Evolutionary conservation across 768 basidiomycete species (phyloP).

Genomic region (Phaeotremella fagi): DNA sequence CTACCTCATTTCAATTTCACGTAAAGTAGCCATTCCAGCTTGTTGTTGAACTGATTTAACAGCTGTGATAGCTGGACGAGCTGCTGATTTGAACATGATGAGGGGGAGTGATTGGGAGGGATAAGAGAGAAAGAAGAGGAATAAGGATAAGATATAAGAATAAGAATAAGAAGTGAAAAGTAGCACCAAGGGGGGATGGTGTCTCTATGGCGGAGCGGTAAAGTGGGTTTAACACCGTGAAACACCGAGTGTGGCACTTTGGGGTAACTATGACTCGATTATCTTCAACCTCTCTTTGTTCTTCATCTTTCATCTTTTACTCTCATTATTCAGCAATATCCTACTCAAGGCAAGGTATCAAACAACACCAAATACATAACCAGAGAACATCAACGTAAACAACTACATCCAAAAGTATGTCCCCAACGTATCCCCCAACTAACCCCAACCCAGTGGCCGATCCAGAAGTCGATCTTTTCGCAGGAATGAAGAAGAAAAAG

Average conservation of each 20-base stretch:
- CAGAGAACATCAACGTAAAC: too few species aligned
- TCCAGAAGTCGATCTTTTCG: conserved; percentile 50
- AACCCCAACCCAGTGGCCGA: conserved; percentile 36
- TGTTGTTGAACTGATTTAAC: conserved; percentile 26
- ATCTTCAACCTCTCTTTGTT: not conserved
- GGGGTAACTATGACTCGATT: not conserved
- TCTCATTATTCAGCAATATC: too few species aligned
- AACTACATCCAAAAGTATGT: not conserved
- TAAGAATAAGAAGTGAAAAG: not conserved
- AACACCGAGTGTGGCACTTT: not conserved
- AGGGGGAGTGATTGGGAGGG: conserved; percentile 48
- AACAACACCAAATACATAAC: too few species aligned
- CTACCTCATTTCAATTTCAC: conserved; percentile 86
- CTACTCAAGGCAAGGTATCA: too few species aligned
- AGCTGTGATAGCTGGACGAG: conserved; percentile 47
- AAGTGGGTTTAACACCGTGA: not conserved
- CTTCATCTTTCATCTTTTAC: not conserved
- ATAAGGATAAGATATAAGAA: conserved; percentile 5
- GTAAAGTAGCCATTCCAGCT: conserved; percentile 72
- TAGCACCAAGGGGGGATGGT: not conserved
- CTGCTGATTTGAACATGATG: conserved; percentile 57
- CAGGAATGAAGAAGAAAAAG: conserved; percentile 54
- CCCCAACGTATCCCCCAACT: not conserved
- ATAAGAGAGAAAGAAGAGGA: conserved; percentile 1
- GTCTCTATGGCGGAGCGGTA: not conserved